Percentiles rank a stretch among this genome's conserved stretches.
phyloP scores from a whole-genome alignment of 2,329 filamentous ascomycete species.

The Fusarium devonianum region DNA sequence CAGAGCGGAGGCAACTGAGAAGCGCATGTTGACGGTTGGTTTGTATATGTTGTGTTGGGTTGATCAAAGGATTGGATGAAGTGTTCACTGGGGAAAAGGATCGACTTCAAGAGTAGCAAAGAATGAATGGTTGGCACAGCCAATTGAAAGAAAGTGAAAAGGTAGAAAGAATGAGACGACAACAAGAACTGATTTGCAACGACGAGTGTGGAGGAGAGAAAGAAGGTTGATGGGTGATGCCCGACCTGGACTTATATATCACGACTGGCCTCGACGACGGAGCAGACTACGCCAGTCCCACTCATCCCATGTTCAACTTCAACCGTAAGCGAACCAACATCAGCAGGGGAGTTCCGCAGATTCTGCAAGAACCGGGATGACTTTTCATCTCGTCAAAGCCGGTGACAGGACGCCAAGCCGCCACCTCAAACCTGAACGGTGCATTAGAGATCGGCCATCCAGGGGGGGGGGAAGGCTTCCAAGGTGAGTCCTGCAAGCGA shows the following conservation, averaged over 20 bases:
- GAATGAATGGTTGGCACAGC: constrained; percentile 43
- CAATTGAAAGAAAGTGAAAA: constrained; percentile 42
- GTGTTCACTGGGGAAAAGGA: constrained; percentile 21
- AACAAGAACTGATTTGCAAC: constrained; percentile 36
- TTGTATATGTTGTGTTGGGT: constrained; percentile 16
- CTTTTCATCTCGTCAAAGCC: constrained; percentile 14
- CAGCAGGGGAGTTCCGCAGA: constrained; percentile 6
- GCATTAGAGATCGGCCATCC: constrained; percentile 15
- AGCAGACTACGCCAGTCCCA: constrained; percentile 9
- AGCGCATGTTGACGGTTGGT: constrained; percentile 46
- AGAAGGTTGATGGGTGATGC: constrained; percentile 4
- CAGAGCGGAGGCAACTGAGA: constrained; percentile 44
- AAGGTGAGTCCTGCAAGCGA: constrained; percentile 1
- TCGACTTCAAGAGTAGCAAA: constrained; percentile 34
- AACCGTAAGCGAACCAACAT: constrained; percentile 6
- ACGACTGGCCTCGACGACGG: background rate
- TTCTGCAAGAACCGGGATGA: constrained; percentile 16
- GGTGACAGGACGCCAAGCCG: constrained; percentile 18
- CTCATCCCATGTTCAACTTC: constrained; percentile 9
- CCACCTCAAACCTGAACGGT: constrained; percentile 26
- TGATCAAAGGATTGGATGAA: constrained; percentile 37
- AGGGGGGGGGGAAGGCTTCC: background rate
- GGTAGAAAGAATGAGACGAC: constrained; percentile 21
- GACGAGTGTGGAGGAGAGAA: constrained; percentile 34
- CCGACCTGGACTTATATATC: constrained; percentile 36